Percentiles rank a stretch among this genome's conserved stretches.
phyloP scores from a whole-genome alignment of 371 early-diverging fungal species.

The Apophysomyces ossiformis region DNA sequence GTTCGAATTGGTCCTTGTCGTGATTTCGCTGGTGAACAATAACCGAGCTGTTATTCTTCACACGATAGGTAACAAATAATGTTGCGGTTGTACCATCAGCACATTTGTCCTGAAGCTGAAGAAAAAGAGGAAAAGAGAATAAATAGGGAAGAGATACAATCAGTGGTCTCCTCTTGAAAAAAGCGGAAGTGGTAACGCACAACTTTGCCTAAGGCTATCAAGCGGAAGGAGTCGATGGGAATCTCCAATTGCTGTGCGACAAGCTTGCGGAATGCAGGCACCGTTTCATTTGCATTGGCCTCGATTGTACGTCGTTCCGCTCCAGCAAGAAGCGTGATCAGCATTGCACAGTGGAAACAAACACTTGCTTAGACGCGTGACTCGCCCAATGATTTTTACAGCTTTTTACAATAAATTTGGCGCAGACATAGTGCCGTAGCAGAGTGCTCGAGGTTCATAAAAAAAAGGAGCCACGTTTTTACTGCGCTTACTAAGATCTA shows the following conservation, averaged over 20 bases:
- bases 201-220: slow-evolving; percentile 42
- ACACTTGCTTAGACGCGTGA: no score
- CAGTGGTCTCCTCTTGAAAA: no score
- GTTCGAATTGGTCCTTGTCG: neutral
- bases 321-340: slow-evolving; percentile 1
- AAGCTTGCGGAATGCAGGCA: slow-evolving; percentile 17
- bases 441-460: no score
- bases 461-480: no score
- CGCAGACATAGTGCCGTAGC: no score
- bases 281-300: slow-evolving; percentile 21
- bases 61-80: slow-evolving; percentile 29
- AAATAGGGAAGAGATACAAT: neutral
- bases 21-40: slow-evolving; percentile 23
- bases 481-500: no score
- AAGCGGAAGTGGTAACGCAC: slow-evolving; percentile 15
- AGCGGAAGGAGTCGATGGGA: slow-evolving; percentile 14
- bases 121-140: neutral
- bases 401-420: no score
- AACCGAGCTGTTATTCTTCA: slow-evolving; percentile 27
- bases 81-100: slow-evolving; percentile 20
- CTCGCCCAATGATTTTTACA: neutral
- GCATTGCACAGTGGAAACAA: neutral
- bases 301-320: neutral
- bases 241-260: slow-evolving; percentile 13
- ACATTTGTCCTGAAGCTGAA: slow-evolving; percentile 28